Conservation (phyloP, 1,139 yeast species). For the Yamadazyma trypodendri region DNA sequence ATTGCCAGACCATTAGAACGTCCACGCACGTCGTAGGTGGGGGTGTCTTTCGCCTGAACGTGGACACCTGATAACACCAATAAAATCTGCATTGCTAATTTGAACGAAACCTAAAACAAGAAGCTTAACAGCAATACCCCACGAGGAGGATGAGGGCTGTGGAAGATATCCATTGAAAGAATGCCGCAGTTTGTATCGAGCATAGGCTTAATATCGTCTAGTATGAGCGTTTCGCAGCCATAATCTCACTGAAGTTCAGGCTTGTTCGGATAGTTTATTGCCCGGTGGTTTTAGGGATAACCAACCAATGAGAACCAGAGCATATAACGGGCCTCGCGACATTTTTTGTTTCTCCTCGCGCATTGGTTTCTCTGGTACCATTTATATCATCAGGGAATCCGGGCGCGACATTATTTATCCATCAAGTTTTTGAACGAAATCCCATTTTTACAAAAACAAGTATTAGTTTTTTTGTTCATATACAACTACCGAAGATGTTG, state of each 20-base stretch:
- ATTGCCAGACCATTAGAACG: neutral
- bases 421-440: constrained; percentile 2
- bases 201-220: too few relatives aligned
- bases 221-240: too few relatives aligned
- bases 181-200: too few relatives aligned
- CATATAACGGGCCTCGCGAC: constrained; percentile 1
- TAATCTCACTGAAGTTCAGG: too few relatives aligned
- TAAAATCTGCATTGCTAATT: too few relatives aligned
- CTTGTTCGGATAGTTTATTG: neutral
- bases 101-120: too few relatives aligned
- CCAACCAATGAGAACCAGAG: constrained; percentile 1
- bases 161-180: too few relatives aligned
- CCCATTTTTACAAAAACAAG: constrained; percentile 2
- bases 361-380: neutral
- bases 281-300: constrained; percentile 4
- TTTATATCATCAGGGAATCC: neutral
- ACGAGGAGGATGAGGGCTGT: too few relatives aligned
- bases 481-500: constrained; percentile 18
- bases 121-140: too few relatives aligned
- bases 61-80: too few relatives aligned
- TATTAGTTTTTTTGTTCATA: neutral
- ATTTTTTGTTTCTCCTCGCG: neutral
- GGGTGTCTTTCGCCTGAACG: too few relatives aligned
- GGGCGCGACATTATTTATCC: constrained; percentile 3
- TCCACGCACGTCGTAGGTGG: too few relatives aligned